Evolutionary conservation across 1,284 basidiomycete species (phyloP), one percentile per base, ranked within the genome.

Genomic region (Moesziomyces aphidis): DNA sequence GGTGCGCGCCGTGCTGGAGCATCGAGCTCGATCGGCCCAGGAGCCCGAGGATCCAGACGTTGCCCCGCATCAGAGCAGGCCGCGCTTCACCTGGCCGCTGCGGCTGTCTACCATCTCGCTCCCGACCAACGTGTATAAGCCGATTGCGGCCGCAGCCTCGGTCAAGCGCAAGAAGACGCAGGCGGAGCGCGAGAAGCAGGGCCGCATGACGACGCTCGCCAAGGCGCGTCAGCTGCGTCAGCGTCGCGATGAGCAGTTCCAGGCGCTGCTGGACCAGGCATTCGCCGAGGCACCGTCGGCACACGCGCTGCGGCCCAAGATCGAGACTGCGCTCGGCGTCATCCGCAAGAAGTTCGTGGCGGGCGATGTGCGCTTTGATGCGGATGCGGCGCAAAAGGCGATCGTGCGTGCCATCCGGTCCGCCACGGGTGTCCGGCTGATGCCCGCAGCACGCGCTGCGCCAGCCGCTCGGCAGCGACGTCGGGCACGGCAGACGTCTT

Each of bases 181-280:
- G 23, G 55, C 61, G 8, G 55, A 67, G 26, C 58, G 61, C 19
- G 61, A 75, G 31, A 58, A 34, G 24, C 46, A 72, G 23, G 73
- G 73, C 10, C 68, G 73, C 24, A 17, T 49, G 17, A 56, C 69
- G 15, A 76, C 73, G 31, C 51, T 72, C 15, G 48, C 39, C 28
- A 76, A 76, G 48, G 73, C 69, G 9, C 63, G 69, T 13, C 49
- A 72, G 51, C 61, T 76, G 7, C 73, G 69, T 6, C 28, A 65
- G 45, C 51, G 56, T 26, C 57, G 73, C 17, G 55, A 61, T 15
- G 31, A 54, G 17, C 51, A 65, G 0, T 76, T 72, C 54, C 58
- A 69, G 21, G 26, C 45, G 10, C 55, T 67, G 65, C 52, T 76
- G 28, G 52, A 67, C 0, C 49, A 68, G 1, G 69, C 64, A 23